Conservation (phyloP, 1,139 yeast species). For the Magnusiomyces magnusii region DNA sequence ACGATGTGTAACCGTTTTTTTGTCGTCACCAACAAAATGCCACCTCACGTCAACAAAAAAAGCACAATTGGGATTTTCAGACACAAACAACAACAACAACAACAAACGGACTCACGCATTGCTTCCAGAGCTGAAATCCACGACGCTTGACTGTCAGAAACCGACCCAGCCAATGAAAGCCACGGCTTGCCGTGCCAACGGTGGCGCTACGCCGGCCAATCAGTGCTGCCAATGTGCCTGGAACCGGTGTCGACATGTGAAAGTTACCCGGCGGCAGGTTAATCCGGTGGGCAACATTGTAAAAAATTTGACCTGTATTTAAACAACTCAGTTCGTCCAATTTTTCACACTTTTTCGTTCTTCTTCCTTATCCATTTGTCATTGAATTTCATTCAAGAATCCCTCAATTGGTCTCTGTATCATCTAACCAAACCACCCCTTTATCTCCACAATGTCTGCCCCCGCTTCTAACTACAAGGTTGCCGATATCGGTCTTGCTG, state of each 20-base stretch:
- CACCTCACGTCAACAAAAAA: too few relatives aligned
- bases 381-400: constrained; percentile 4
- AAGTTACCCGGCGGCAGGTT: not conserved
- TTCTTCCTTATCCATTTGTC: constrained; percentile 5
- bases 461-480: constrained; percentile 72
- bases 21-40: too few relatives aligned
- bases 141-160: too few relatives aligned
- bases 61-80: too few relatives aligned
- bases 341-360: not conserved
- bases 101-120: too few relatives aligned
- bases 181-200: too few relatives aligned
- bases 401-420: constrained; percentile 4
- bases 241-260: not conserved
- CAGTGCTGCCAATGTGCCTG: not conserved
- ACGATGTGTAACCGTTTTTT: too few relatives aligned
- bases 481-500: constrained; percentile 98
- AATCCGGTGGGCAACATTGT: not conserved
- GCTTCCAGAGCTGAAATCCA: too few relatives aligned
- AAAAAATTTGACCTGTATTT: not conserved
- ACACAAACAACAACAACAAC: too few relatives aligned
- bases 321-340: constrained; percentile 2
- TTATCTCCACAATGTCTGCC: constrained; percentile 20
- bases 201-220: not conserved
- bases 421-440: constrained; percentile 2
- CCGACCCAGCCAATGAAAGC: too few relatives aligned